These are phyloP conservation scores for Phytophthora meadii DNA, from an alignment of 352 stramenopile genomes.

Conservation along the genomic window DNA sequence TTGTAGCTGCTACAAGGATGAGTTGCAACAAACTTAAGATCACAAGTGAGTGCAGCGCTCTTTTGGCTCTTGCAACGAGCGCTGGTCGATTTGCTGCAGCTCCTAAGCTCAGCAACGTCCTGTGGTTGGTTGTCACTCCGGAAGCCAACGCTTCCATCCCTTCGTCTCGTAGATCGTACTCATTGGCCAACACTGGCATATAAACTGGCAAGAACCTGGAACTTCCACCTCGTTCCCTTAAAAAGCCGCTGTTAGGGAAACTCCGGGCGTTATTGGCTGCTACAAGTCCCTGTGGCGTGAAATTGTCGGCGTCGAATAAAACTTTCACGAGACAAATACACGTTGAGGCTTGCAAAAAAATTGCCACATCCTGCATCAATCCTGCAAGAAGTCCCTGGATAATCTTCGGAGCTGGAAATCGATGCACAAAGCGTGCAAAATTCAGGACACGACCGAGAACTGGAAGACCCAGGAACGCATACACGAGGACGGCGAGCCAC, in stretches of 20 bases:
- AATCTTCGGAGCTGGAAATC: constrained; percentile 54
- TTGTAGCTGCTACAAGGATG: constrained; percentile 58
- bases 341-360: constrained; percentile 69
- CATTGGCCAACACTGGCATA: constrained; percentile 61
- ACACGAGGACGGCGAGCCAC: constrained; percentile 72
- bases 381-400: constrained; percentile 55
- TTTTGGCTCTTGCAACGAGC: constrained; percentile 25
- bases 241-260: constrained; percentile 44
- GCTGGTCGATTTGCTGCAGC: constrained; percentile 27
- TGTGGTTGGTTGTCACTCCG: constrained; percentile 45
- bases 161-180: constrained; percentile 56
- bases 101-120: constrained; percentile 54
- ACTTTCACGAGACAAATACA: constrained; percentile 76
- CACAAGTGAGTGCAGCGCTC: constrained; percentile 31
- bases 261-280: constrained; percentile 24
- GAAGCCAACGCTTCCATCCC: constrained; percentile 35
- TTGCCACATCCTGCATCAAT: constrained; percentile 62
- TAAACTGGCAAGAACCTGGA: constrained; percentile 60
- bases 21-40: constrained; percentile 55
- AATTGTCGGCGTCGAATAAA: constrained; percentile 48
- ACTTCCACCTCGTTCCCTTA: constrained; percentile 36
- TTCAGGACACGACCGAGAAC: constrained; percentile 71
- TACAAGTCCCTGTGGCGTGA: constrained; percentile 20
- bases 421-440: constrained; percentile 64
- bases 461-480: constrained; percentile 69